phyloP scores from a whole-genome alignment of 176 grass and related monocot species.

The Cenchrus fungigraminus region DNA sequence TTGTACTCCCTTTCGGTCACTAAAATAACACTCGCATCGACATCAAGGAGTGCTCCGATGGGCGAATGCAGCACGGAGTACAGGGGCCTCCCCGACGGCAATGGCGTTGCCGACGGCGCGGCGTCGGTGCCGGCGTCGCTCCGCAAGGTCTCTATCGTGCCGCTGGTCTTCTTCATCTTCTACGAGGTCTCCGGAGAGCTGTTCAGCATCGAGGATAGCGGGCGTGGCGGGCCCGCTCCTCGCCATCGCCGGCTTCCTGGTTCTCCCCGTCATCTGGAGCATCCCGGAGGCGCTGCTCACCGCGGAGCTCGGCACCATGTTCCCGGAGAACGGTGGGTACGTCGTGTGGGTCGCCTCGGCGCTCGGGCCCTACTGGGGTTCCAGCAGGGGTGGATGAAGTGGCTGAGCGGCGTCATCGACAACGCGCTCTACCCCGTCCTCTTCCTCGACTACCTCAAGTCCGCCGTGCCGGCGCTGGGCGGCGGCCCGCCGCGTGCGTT shows the following conservation, averaged over 20 bases:
- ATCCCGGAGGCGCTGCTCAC: conserved; percentile 79
- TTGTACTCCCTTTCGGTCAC: no score
- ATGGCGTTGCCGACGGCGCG: not conserved
- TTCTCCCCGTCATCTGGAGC: conserved; percentile 75
- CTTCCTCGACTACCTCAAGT: conserved; percentile 81
- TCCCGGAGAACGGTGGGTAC: conserved; percentile 75
- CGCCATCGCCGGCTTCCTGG: conserved; percentile 66
- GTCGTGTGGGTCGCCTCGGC: conserved; percentile 79
- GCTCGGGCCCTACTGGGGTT: conserved; percentile 76
- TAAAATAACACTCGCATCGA: conserved; percentile 7
- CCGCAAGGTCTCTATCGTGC: conserved; percentile 61
- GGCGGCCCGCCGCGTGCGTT: conserved; percentile 45
- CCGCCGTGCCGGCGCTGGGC: conserved; percentile 50
- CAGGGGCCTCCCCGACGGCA: conserved; percentile 31
- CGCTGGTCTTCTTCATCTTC: conserved; percentile 86
- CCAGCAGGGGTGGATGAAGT: conserved; percentile 89
- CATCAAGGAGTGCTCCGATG: conserved; percentile 21
- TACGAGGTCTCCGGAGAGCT: conserved; percentile 85
- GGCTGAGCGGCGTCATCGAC: conserved; percentile 80
- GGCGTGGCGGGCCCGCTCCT: conserved; percentile 67
- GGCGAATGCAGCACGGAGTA: conserved; percentile 46
- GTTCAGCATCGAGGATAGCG: conserved; percentile 67
- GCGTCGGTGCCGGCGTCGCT: conserved; percentile 6
- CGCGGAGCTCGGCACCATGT: conserved; percentile 79
- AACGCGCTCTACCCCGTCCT: conserved; percentile 77